Evolutionary conservation across 1,284 basidiomycete species (phyloP), one percentile per base, ranked within the genome.

Genomic region (Heterobasidion parviporum): DNA sequence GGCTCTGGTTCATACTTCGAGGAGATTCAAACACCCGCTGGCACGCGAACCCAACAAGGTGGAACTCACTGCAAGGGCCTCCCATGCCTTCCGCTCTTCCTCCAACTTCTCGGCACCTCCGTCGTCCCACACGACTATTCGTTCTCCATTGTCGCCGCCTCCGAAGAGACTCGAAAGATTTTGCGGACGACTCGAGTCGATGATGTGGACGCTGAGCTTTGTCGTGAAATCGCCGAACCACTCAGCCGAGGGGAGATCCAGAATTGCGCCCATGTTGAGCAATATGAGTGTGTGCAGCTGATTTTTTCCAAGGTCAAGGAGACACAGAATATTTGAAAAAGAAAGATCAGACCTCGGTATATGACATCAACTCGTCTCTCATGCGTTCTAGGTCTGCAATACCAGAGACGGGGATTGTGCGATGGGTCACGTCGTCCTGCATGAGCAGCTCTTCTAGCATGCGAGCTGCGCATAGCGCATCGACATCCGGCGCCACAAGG

Each of bases 161-260:
- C 85, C 85, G 68, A 97, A 99, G 33, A 98, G 73, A 72, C 89
- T 98, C 48, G 87, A 80, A 65, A 99, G 76, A 70, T 96, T 94
- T 70, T 92, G 87, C 6, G 97, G 97, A 43, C 97, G 81, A 54
- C 89, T 85, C 8, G 94, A 92, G 70, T 99, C 97, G 70, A 99
- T 91, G 64, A 99, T 85, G 73, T 99, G 97, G 34, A 94, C 81
- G 16, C 80, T 83, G 34, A 87, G 75, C 61, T 74, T 73, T 4
- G 73, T 64, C 46, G 74, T 65, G 64, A 89, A 88, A 51, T 82
- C 79, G 14, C 88, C 89, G 68, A 92, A 89, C 87, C 87, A 91
- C 36, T 81, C 78, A 5, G 75, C 66, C 2, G 81, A 80, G 1
- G 91, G 82, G 7, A 99, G 77, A 60, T 96, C 91, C 38, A 94